Base-by-base conservation (phyloP, 768 basidiomycete species). In the Lactifluus pinguis region DNA sequence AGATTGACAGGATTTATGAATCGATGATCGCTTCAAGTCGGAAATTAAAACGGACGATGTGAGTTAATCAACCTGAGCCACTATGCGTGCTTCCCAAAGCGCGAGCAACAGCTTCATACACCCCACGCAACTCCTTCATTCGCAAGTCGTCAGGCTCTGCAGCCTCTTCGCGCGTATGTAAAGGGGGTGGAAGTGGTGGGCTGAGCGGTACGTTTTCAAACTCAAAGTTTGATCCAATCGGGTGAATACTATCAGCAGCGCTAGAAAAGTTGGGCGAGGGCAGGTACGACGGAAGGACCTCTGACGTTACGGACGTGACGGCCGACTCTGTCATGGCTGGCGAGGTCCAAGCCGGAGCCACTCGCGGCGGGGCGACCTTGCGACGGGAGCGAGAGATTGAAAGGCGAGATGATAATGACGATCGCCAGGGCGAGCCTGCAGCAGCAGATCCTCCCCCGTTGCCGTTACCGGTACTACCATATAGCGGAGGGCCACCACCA, bases 161-260 rank as follows among this genome's bases (percentile, higher is more conserved):
- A 25, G 63, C 54, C 49, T 48, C 55, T 25, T 44, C 52, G 25
- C 64, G 64, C 30, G 58, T 64, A 48, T 64, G 62, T 25, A 65
- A 54, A 36, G 41, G 57, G 15, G 53, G 62, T 7, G 62, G 61
- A 15, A 30, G 49, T 13, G 36, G 56, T 29, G 63, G 64, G 15
- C 62, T 65, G 21, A 65, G 64, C n/a, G 64, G 64, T 30, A 65
- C 51, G 36, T 51, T 52, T 47, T 61, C 62, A 25, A 63, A 63
- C 38, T n/a, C 62, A 21, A 41, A 15, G 21, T 51, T 44, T 55
- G 42, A 25, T 11, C 13, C 34, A 25, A 3, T 17, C 30, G 7
- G 42, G 30, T 30, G 36, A 3, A 9, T n/a, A 4, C 47, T 25
- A 32, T 36, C 42, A 19, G 34, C 25, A 15, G 17, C 32, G n/a